These are phyloP conservation scores for Cafeteria roenbergensis DNA, from an alignment of 108 stramenopile species.

Conservation along the genomic window DNA sequence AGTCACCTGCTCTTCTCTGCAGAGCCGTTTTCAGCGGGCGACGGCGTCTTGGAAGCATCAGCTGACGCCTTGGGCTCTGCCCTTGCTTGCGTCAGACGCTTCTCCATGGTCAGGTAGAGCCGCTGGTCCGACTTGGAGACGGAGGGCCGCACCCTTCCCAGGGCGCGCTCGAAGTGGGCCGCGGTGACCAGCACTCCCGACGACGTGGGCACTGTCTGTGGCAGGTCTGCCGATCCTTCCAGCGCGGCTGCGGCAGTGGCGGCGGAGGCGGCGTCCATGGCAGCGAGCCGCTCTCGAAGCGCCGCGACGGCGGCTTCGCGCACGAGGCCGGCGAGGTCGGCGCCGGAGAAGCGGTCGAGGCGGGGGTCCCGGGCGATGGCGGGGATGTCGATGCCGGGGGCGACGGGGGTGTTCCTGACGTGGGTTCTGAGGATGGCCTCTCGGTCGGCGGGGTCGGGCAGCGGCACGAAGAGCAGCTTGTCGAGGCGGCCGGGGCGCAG, in stretches of 20 bases:
- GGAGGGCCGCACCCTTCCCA: slow-evolving; percentile 16
- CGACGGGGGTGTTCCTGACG: slow-evolving; percentile 17
- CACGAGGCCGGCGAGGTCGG: slow-evolving; percentile 41
- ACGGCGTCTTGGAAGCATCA: no score
- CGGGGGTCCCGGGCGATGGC: slow-evolving; percentile 22
- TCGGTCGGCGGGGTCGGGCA: slow-evolving; percentile 32
- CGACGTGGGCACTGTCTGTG: background rate
- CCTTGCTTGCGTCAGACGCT: no score
- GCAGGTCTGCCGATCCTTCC: background rate
- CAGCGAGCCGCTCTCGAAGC: slow-evolving; percentile 17
- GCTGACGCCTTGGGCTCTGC: no score
- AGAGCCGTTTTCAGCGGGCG: no score
- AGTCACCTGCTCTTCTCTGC: no score
- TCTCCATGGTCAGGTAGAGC: slow-evolving; percentile 1
- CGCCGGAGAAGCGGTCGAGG: slow-evolving; percentile 43
- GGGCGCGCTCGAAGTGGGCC: slow-evolving; percentile 22
- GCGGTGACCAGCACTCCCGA: background rate
- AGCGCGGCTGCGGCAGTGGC: slow-evolving; percentile 1
- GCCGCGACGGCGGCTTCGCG: slow-evolving; percentile 45
- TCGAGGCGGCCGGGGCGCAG: slow-evolving; percentile 47
- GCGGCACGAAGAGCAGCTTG: slow-evolving; percentile 36
- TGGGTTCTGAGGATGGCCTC: slow-evolving; percentile 31
- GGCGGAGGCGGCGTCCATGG: no score
- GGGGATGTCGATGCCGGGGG: slow-evolving; percentile 25
- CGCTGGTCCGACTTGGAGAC: slow-evolving; percentile 12